Evolutionary conservation across 768 basidiomycete species (phyloP), one percentile per base, ranked within the genome.

Genomic region (Lactarius sanguifluus): DNA sequence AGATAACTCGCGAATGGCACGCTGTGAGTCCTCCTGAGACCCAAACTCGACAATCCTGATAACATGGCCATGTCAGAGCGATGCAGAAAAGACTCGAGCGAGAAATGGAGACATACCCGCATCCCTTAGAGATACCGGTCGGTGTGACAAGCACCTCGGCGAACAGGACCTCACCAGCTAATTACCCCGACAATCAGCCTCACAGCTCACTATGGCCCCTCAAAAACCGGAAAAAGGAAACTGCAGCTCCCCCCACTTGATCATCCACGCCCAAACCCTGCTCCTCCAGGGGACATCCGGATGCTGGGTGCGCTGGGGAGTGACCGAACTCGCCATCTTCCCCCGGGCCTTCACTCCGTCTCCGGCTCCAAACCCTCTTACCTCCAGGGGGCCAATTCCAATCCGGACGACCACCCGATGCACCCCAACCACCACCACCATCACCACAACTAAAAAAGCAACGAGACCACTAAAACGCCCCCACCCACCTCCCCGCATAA

Each of bases 401-500:
- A 28, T 30, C 50, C 58, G 38, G 59, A 59, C 59, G 30, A 59
- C 60, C 34, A 18, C 38, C 64, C 34, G 43, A 56, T 25, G 43
- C 54, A 59, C 57, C 32, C 28, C 36, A 20, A 41, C 62, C 23
- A 34, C 34, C 40, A 52, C 61, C 59, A 72, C 67, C 50, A 47
- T 67, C 57, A 45, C 57, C 56, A 57, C 36, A 63, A 59, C 63
- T 66, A 67, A 66, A 66, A 59, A 32, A 64, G 61, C 67, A 71
- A 78, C 74, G 80, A 86, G 80, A 87, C 70, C 59, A 74, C 81
- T 83, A 79, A 82, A 82, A 86, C 86, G 85, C 88, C 87, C 86
- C 86, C 81, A 95, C 96, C 90, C 92, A 97, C 96, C 95, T 94
- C 93, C 92, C 90, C 92, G 86, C 94, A 97, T 96, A 77, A 97